A percentile compares a stretch with the other conserved stretches of the same genome.
These are phyloP conservation scores for Glonium stellatum DNA, from an alignment of 495 filamentous ascomycete species.

Conservation along the genomic window DNA sequence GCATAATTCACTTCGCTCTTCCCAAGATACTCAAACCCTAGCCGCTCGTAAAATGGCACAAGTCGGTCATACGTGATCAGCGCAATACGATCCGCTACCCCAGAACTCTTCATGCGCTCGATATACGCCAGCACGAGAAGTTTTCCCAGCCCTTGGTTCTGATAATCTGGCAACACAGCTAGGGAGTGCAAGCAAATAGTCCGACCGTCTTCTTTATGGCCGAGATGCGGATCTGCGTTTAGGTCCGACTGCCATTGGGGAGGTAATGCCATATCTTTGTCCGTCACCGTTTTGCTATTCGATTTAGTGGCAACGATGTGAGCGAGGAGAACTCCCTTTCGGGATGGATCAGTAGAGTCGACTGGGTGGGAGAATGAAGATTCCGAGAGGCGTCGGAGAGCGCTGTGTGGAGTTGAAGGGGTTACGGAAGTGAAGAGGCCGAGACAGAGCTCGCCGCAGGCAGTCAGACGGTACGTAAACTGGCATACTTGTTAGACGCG, in stretches of 20 bases:
- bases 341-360: conserved; percentile 44
- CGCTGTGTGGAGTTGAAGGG: conserved; percentile 41
- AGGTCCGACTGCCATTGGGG: conserved; percentile 45
- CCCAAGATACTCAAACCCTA: conserved; percentile 67
- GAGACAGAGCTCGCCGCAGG: conserved; percentile 70
- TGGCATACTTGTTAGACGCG: conserved; percentile 32
- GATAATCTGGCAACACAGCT: conserved; percentile 68
- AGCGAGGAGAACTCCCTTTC: conserved; percentile 62
- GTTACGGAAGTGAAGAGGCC: conserved; percentile 63
- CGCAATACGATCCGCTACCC: conserved; percentile 62
- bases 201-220: conserved; percentile 63
- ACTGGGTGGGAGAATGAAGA: conserved; percentile 29
- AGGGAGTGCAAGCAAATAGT: conserved; percentile 79
- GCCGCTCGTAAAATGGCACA: conserved; percentile 65
- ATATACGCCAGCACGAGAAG: conserved; percentile 70
- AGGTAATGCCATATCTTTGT: conserved; percentile 69
- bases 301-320: conserved; percentile 75
- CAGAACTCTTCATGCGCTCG: conserved; percentile 59
- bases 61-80: conserved; percentile 60
- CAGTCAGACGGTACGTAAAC: conserved; percentile 75
- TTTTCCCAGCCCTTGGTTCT: conserved; percentile 66
- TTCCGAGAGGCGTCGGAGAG: conserved; percentile 38
- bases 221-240: conserved; percentile 35
- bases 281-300: conserved; percentile 54
- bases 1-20: conserved; percentile 58